Evolutionary conservation across 805 yeast genomes (phyloP).

Genomic region (Candida fluviatilis): DNA sequence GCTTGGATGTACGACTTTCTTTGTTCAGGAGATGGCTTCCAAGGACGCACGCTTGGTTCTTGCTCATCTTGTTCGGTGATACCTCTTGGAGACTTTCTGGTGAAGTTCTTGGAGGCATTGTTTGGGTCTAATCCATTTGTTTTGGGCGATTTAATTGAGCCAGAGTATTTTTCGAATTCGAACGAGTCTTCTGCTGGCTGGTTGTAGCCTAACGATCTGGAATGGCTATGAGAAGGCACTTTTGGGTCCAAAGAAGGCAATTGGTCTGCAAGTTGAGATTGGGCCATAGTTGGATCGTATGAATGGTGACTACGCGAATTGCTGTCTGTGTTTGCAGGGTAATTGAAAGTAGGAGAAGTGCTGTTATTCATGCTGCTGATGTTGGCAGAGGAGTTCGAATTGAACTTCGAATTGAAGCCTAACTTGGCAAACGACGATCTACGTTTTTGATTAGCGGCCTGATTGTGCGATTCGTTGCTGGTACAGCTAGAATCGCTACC

Average conservation of each 20-base stretch:
- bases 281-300: background rate
- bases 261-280: background rate
- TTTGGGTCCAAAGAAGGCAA: background rate
- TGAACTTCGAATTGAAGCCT: background rate
- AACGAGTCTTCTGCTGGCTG: background rate
- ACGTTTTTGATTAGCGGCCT: background rate
- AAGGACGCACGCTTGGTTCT: background rate
- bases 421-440: background rate
- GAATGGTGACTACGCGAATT: too few species aligned
- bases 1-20: background rate
- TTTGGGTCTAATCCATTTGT: too few species aligned
- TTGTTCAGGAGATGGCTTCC: slow-evolving; percentile 4
- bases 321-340: too few species aligned
- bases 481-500: slow-evolving; percentile 4
- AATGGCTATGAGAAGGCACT: background rate
- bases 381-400: background rate
- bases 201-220: background rate
- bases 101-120: too few species aligned
- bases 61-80: background rate
- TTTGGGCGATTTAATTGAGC: background rate
- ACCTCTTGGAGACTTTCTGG: background rate
- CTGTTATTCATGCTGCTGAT: background rate
- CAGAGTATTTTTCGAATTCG: too few species aligned
- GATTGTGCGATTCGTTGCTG: slow-evolving; percentile 2
- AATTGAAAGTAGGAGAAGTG: background rate